Conservation (phyloP, 805 yeast species). For the Grigorovia jiainica region DNA sequence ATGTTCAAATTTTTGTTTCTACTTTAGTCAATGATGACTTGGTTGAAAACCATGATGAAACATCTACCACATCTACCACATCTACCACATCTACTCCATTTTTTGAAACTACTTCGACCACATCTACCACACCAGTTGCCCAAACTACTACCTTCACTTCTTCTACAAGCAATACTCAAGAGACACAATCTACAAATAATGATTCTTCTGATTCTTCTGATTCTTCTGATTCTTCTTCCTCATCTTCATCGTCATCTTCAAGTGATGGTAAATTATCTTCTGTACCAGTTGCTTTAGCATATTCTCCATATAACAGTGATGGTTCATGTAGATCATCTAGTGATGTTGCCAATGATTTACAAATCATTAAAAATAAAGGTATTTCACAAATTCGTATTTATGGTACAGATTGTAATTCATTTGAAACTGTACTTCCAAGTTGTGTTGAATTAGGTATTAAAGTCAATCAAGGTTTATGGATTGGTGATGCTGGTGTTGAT, state of each 20-base stretch:
- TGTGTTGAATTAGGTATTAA: conserved; percentile 51
- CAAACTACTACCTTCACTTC: conserved; percentile 3
- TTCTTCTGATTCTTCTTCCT: conserved; percentile 8
- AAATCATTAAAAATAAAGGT: conserved; percentile 48
- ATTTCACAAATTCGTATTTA: conserved; percentile 64
- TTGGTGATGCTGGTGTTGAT: conserved; percentile 51
- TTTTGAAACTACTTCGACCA: conserved; percentile 3
- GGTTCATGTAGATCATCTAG: conserved; percentile 54
- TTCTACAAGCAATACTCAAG: conserved; percentile 2
- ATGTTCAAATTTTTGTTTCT: no score
- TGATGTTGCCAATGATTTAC: conserved; percentile 50
- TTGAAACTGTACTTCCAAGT: conserved; percentile 55
- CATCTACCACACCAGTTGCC: conserved; percentile 3
- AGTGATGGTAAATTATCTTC: conserved; percentile 20
- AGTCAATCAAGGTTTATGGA: conserved; percentile 86
- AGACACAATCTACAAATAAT: conserved; percentile 2
- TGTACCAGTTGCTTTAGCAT: conserved; percentile 53
- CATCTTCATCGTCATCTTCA: conserved; percentile 11
- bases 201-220: background rate
- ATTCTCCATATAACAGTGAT: conserved; percentile 68
- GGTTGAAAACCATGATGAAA: background rate
- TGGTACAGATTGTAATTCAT: conserved; percentile 77
- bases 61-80: background rate
- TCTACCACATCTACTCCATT: conserved; percentile 2
- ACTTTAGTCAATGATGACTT: background rate